phyloP scores from a whole-genome alignment of 768 basidiomycete species.

The Leccinum subtestaceum region DNA sequence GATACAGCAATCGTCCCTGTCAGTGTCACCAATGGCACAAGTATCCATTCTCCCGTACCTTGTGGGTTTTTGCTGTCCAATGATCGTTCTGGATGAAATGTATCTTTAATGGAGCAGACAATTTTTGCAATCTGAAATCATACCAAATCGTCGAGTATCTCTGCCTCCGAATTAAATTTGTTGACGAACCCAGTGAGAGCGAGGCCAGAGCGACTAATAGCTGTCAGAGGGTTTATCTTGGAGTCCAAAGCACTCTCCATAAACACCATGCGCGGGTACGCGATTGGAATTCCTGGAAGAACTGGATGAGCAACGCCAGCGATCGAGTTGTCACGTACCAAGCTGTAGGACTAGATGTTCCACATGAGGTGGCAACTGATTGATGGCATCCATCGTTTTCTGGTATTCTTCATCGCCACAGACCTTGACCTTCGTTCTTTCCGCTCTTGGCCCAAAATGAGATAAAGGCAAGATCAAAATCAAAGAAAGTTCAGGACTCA shows the following conservation, averaged over 20 bases:
- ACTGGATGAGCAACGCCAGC: neutral
- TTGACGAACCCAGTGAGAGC: constrained; percentile 81
- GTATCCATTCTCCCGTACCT: constrained; percentile 40
- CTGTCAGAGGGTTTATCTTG: constrained; percentile 81
- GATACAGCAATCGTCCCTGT: neutral
- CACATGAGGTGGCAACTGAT: constrained; percentile 56
- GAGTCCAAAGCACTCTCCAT: constrained; percentile 75
- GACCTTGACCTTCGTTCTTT: constrained; percentile 78
- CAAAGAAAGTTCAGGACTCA: constrained; percentile 29
- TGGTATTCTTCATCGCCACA: constrained; percentile 73
- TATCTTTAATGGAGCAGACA: constrained; percentile 34
- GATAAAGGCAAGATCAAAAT: neutral
- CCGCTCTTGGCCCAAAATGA: constrained; percentile 53
- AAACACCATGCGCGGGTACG: constrained; percentile 93
- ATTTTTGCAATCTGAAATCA: neutral
- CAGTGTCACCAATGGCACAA: neutral
- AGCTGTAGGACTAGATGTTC: constrained; percentile 85
- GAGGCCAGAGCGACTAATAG: constrained; percentile 65
- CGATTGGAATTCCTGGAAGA: constrained; percentile 66
- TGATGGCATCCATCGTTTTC: constrained; percentile 64
- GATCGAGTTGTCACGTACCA: constrained; percentile 40
- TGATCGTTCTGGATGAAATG: constrained; percentile 83
- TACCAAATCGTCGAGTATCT: constrained; percentile 90
- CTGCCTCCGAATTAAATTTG: constrained; percentile 89
- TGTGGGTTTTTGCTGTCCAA: constrained; percentile 82